Evolutionary conservation across 495 filamentous ascomycete genomes (phyloP).

Genomic region (Articulospora tetracladia): DNA sequence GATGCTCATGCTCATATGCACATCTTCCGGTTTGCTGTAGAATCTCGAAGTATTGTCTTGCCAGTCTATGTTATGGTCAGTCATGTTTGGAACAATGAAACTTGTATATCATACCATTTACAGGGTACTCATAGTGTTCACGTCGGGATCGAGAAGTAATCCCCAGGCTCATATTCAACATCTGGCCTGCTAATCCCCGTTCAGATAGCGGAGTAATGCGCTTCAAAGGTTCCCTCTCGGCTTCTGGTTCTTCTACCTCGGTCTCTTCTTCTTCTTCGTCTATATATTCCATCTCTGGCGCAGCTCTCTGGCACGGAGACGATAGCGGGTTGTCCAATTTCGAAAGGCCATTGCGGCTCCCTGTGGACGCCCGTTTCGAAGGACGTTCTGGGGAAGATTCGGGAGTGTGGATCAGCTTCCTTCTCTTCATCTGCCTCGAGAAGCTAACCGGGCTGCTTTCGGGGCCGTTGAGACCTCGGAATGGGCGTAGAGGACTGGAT

Average conservation of each 20-base stretch:
- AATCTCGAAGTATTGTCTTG: constrained; percentile 70
- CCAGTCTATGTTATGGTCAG: constrained; percentile 50
- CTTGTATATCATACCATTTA: constrained; percentile 20
- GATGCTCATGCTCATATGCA: constrained; percentile 54
- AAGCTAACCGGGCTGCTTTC: constrained; percentile 18
- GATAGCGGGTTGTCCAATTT: constrained; percentile 47
- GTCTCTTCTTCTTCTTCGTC: constrained; percentile 10
- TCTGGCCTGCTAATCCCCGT: constrained; percentile 14
- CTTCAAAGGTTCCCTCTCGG: constrained; percentile 21
- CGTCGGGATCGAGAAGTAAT: constrained; percentile 7
- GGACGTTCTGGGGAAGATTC: constrained; percentile 35
- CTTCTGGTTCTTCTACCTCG: background rate
- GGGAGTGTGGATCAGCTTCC: constrained; percentile 18
- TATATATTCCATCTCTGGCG: constrained; percentile 13
- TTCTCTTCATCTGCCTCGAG: constrained; percentile 23
- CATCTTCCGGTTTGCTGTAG: constrained; percentile 61
- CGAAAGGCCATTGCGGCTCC: constrained; percentile 39
- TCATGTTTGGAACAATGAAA: background rate
- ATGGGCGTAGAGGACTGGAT: constrained; percentile 40
- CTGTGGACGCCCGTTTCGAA: constrained; percentile 26
- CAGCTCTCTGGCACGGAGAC: constrained; percentile 46
- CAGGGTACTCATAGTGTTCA: constrained; percentile 17
- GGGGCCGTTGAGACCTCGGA: constrained; percentile 7
- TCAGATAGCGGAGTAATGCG: constrained; percentile 14
- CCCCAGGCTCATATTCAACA: constrained; percentile 15